A percentile compares a stretch with the other conserved stretches of the same genome.
These are phyloP conservation scores for Davidsoniella eucalypti DNA, from an alignment of 2,329 filamentous ascomycete genomes.

Conservation along the genomic window DNA sequence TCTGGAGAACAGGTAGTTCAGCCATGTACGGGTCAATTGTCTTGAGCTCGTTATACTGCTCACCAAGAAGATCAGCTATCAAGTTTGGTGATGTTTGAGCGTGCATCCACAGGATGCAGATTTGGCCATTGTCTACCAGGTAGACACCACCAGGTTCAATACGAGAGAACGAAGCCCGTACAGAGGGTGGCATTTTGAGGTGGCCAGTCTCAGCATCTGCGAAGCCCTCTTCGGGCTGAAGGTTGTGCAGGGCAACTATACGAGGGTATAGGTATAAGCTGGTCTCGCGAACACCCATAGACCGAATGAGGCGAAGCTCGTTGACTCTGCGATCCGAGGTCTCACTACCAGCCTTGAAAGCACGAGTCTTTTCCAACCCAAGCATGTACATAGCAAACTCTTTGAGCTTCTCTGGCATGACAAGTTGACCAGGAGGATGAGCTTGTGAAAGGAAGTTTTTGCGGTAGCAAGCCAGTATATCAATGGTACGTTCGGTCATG, in stretches of 20 bases:
- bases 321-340: slow-evolving; percentile 80
- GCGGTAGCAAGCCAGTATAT: slow-evolving; percentile 79
- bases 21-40: slow-evolving; percentile 68
- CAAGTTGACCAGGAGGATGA: slow-evolving; percentile 80
- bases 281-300: slow-evolving; percentile 72
- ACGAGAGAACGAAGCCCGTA: slow-evolving; percentile 71
- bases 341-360: slow-evolving; percentile 85
- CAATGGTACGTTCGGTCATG: slow-evolving; percentile 80
- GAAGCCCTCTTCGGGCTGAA: slow-evolving; percentile 77
- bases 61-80: slow-evolving; percentile 76
- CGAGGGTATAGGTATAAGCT: slow-evolving; percentile 89
- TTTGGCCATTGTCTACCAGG: slow-evolving; percentile 86
- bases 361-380: slow-evolving; percentile 72
- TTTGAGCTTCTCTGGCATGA: slow-evolving; percentile 89
- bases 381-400: slow-evolving; percentile 96
- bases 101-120: slow-evolving; percentile 84
- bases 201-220: slow-evolving; percentile 75
- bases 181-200: slow-evolving; percentile 61
- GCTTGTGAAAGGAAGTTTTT: slow-evolving; percentile 74
- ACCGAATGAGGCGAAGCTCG: slow-evolving; percentile 77
- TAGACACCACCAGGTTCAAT: slow-evolving; percentile 91
- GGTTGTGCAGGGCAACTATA: slow-evolving; percentile 81
- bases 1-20: slow-evolving; percentile 67
- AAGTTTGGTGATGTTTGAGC: slow-evolving; percentile 83
- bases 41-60: slow-evolving; percentile 48